A percentile compares a stretch with the other conserved stretches of the same genome.
These are phyloP conservation scores for Calonectria pseudoreteaudii DNA, from an alignment of 2,329 filamentous ascomycete genomes.

Conservation along the genomic window DNA sequence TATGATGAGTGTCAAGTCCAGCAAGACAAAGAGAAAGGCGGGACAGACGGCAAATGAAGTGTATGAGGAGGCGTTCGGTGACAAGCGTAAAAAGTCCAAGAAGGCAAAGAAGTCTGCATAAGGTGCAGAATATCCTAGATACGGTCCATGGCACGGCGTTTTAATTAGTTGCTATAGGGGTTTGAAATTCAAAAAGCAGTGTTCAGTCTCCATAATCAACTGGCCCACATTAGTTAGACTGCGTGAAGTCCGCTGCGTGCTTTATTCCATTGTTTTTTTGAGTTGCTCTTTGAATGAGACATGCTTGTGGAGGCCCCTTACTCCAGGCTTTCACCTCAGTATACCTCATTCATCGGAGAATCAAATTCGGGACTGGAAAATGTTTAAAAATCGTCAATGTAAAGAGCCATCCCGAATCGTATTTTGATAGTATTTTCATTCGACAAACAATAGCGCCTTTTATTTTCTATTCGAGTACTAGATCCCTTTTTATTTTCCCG, in stretches of 20 bases:
- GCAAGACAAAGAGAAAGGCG: conserved; percentile 81
- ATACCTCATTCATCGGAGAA: not conserved
- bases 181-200: conserved; percentile 5
- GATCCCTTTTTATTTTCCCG: too few relatives aligned
- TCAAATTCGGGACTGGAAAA: not conserved
- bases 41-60: conserved; percentile 69
- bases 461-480: too few relatives aligned
- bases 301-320: too few relatives aligned
- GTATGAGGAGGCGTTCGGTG: conserved; percentile 70
- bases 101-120: conserved; percentile 51
- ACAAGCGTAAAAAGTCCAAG: conserved; percentile 67
- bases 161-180: conserved; percentile 20
- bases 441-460: too few relatives aligned
- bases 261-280: not conserved
- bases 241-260: not conserved
- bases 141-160: conserved; percentile 42
- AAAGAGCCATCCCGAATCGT: too few relatives aligned
- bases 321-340: not conserved
- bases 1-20: conserved; percentile 85
- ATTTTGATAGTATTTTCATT: too few relatives aligned
- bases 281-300: not conserved
- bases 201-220: not conserved
- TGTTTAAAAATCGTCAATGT: not conserved
- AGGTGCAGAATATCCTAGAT: conserved; percentile 36
- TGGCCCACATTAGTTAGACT: not conserved